Evolutionary conservation across 805 yeast species (phyloP).

Genomic region (Torulaspora quercuum): DNA sequence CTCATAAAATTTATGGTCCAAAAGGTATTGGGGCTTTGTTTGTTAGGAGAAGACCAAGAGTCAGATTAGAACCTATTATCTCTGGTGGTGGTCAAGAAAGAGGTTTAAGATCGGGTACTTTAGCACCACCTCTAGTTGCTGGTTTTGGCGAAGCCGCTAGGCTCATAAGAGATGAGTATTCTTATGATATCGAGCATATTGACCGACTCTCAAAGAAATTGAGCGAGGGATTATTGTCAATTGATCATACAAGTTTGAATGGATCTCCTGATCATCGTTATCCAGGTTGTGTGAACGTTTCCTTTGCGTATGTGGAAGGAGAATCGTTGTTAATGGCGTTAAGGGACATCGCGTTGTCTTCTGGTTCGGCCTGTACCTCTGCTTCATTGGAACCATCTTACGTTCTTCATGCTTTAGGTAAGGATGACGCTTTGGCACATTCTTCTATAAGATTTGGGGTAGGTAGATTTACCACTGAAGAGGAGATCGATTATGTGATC

Average conservation of each 20-base stretch:
- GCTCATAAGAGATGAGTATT: constrained; percentile 68
- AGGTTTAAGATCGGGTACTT: constrained; percentile 93
- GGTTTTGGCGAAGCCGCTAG: constrained; percentile 98
- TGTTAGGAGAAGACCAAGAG: constrained; percentile 97
- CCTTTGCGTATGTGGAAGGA: constrained; percentile 97
- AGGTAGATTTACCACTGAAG: constrained; percentile 96
- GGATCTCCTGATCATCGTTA: constrained; percentile 75
- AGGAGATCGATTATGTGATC: constrained; percentile 89
- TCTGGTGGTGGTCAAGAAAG: constrained; percentile 99
- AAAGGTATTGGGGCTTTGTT: constrained; percentile 95
- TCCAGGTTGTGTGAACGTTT: constrained; percentile 93
- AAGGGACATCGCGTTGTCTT: constrained; percentile 91
- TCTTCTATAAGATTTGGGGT: constrained; percentile 97
- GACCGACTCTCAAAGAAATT: constrained; percentile 67
- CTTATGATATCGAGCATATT: constrained; percentile 70
- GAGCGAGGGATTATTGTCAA: constrained; percentile 64
- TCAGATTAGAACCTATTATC: constrained; percentile 89
- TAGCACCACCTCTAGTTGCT: constrained; percentile 92
- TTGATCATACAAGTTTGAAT: constrained; percentile 86
- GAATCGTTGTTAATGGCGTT: constrained; percentile 96
- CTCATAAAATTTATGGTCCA: constrained; percentile 97
- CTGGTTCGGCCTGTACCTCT: constrained; percentile 98
- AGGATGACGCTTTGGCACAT: constrained; percentile 97
- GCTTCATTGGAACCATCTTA: constrained; percentile 97
- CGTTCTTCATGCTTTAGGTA: constrained; percentile 93